Evolutionary conservation across 768 basidiomycete genomes (phyloP).

Genomic region (Calocera cornea): DNA sequence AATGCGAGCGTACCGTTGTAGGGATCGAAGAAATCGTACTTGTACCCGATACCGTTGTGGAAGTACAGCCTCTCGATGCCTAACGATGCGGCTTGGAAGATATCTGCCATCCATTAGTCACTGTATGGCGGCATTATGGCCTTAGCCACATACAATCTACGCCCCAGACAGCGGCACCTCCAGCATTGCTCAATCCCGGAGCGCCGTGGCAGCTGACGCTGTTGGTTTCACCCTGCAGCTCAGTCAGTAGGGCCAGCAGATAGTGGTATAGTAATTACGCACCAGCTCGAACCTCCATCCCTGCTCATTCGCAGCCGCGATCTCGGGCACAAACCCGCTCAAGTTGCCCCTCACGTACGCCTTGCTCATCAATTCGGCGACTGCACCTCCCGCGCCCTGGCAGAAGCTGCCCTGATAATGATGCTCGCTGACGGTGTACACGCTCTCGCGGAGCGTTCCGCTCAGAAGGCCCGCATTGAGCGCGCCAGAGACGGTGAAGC

Average conservation of each 20-base stretch:
- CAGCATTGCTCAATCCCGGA: neutral
- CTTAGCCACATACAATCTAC: conserved; percentile 22
- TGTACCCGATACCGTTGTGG: conserved; percentile 56
- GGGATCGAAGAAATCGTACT: conserved; percentile 38
- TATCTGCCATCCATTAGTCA: conserved; percentile 37
- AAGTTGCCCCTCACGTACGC: conserved; percentile 43
- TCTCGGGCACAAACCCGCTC: conserved; percentile 38
- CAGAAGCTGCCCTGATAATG: conserved; percentile 37
- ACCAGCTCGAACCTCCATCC: conserved; percentile 45
- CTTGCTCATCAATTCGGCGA: conserved; percentile 58
- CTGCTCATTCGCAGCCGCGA: conserved; percentile 33
- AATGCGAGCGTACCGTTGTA: neutral
- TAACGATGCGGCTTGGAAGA: conserved; percentile 14
- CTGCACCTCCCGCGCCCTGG: conserved; percentile 35
- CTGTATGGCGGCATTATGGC: conserved; percentile 33
- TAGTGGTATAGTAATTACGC: neutral
- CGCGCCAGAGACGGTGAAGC: neutral
- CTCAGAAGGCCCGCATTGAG: neutral
- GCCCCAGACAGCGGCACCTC: neutral
- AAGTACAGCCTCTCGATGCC: neutral
- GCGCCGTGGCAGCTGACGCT: conserved; percentile 20
- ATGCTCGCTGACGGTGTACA: neutral
- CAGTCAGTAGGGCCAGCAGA: neutral
- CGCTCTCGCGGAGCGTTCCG: neutral
- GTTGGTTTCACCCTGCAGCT: conserved; percentile 36